Conservation (phyloP, 129 eudicot genomes). For the Lactuca saligna region DNA sequence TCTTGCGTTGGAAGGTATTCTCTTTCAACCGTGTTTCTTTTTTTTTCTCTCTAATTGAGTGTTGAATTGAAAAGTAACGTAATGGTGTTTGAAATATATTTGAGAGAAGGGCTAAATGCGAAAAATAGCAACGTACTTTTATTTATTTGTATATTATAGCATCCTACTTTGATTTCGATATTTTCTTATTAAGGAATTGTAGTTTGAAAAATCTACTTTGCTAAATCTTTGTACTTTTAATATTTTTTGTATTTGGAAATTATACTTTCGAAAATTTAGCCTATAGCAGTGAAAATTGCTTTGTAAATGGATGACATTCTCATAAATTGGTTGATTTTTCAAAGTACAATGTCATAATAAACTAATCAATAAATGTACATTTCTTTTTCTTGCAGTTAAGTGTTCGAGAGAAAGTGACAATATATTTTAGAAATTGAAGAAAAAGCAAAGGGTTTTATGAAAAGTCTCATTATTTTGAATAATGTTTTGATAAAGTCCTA, state of each 20-base stretch:
- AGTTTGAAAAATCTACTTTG: not conserved
- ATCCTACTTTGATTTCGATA: no score
- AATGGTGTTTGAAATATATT: no score
- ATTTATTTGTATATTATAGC: not conserved
- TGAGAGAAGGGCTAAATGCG: not conserved
- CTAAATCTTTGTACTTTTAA: not conserved
- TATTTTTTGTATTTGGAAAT: no score
- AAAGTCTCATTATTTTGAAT: no score
- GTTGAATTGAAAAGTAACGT: no score
- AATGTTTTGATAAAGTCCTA: no score
- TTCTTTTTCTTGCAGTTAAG: not conserved
- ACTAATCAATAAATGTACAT: not conserved
- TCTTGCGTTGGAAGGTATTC: slow-evolving; percentile 74
- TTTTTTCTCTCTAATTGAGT: not conserved
- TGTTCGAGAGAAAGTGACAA: no score
- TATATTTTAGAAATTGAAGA: no score
- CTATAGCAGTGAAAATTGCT: not conserved
- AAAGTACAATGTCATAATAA: not conserved
- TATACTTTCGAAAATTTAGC: not conserved
- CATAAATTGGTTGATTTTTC: not conserved
- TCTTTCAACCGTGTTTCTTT: slow-evolving; percentile 1
- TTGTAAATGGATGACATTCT: no score
- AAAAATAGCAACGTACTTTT: not conserved
- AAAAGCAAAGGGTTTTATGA: no score
- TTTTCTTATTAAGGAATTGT: no score